Percentiles rank a stretch among this genome's conserved stretches.
phyloP scores from a whole-genome alignment of 1,139 yeast genomes.

The Magnusiomyces suaveolens region DNA sequence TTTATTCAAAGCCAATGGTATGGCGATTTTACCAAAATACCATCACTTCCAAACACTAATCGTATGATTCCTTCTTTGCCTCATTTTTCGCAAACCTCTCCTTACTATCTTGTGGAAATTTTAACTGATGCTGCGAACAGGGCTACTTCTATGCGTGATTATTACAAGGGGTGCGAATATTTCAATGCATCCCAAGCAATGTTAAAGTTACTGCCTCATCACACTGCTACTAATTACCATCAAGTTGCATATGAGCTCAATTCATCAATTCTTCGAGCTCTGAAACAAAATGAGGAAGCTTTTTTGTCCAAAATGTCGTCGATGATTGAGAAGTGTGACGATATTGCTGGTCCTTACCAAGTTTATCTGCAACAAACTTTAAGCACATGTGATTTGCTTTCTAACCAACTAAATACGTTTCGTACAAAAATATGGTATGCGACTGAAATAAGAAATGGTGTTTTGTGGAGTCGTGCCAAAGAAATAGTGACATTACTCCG shows the following conservation, averaged over 20 bases:
- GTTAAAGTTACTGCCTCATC: slow-evolving; percentile 18
- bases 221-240: slow-evolving; percentile 16
- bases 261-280: slow-evolving; percentile 18
- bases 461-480: slow-evolving; percentile 26
- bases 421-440: slow-evolving; percentile 30
- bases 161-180: slow-evolving; percentile 22
- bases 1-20: not conserved
- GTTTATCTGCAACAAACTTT: slow-evolving; percentile 18
- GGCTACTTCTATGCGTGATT: slow-evolving; percentile 20
- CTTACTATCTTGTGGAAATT: slow-evolving; percentile 16
- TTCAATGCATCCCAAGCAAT: slow-evolving; percentile 21
- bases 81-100: slow-evolving; percentile 1
- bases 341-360: slow-evolving; percentile 20
- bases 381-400: slow-evolving; percentile 15
- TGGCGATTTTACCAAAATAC: not conserved
- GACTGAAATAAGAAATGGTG: slow-evolving; percentile 26
- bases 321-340: slow-evolving; percentile 19
- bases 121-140: slow-evolving; percentile 20
- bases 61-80: not conserved
- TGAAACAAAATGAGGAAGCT: slow-evolving; percentile 18
- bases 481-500: slow-evolving; percentile 23
- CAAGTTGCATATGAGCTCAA: slow-evolving; percentile 20
- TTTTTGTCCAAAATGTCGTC: slow-evolving; percentile 14
- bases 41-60: not conserved
- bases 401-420: slow-evolving; percentile 17